phyloP scores from a whole-genome alignment of 23 red algal species.

The Pyropia haitanensis region DNA sequence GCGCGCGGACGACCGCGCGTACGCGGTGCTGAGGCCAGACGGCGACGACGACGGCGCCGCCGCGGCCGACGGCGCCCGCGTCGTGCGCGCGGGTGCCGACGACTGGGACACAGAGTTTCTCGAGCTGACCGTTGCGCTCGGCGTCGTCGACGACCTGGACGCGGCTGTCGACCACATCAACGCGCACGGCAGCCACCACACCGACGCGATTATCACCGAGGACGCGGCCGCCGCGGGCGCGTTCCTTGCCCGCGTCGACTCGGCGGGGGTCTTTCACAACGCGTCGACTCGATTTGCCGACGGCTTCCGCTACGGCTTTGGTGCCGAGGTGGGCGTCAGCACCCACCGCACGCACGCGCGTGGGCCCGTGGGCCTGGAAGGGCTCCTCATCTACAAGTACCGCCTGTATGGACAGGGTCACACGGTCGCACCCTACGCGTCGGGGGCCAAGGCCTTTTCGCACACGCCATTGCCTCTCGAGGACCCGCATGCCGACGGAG shows the following conservation, averaged over 20 bases:
- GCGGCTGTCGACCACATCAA: constrained; percentile 88
- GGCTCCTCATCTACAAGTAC: constrained; percentile 96
- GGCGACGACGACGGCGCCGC: not conserved
- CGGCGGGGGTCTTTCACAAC: constrained; percentile 94
- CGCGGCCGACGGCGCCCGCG: constrained; percentile 7
- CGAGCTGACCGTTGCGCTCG: constrained; percentile 68
- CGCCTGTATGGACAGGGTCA: constrained; percentile 82
- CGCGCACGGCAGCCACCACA: constrained; percentile 86
- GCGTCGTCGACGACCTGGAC: constrained; percentile 52
- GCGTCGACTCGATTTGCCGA: constrained; percentile 94
- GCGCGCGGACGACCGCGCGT: constrained; percentile 40
- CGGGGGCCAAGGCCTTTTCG: constrained; percentile 55
- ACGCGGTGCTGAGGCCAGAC: constrained; percentile 9
- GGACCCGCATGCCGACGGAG: too few species aligned
- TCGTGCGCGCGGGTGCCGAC: constrained; percentile 16
- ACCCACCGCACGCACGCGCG: constrained; percentile 89
- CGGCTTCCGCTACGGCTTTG: constrained; percentile 96
- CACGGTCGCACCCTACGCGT: constrained; percentile 53
- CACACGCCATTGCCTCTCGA: constrained; percentile 17
- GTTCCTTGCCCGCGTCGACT: constrained; percentile 79
- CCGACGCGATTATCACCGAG: constrained; percentile 85
- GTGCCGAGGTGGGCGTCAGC: constrained; percentile 93
- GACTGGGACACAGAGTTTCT: constrained; percentile 96
- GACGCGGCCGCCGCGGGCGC: constrained; percentile 37
- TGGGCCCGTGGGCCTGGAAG: constrained; percentile 90